Evolutionary conservation across 441 rosid genomes (phyloP), one percentile per base, ranked within the genome.

Genomic region (Adansonia gregorii): DNA sequence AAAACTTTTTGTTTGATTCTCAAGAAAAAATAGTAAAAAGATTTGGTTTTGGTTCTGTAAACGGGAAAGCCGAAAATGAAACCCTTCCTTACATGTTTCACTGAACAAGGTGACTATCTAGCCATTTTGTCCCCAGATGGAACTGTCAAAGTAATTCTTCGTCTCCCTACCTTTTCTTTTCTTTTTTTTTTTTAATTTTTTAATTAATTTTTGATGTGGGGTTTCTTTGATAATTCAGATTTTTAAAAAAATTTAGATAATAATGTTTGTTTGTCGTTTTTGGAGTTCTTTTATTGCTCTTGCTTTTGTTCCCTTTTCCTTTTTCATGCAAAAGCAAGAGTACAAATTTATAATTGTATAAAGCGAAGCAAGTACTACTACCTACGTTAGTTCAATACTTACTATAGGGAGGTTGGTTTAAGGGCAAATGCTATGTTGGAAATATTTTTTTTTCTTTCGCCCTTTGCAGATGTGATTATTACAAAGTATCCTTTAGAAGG

Each of bases 41-140:
- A 11, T 59, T 58, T 15, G 17, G 39, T 19, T 52, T 70, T 70
- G 43, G 9, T 58, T 12, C 3, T 41, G 39, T 59, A 71, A 69
- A 86, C 81, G 87, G 82, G 80, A 11, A 84, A 72, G 65, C 76
- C 52, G 59, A 78, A 74, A 72, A 68, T 78, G 12, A 85, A 81
- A 58, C 58, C 84, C 72, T 68, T 71, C 4, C 66, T 83, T 49
- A 75, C 59, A 75, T 75, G 59, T 75, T 75, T 75, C 61, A 61
- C 60, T 49, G 48, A 17, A 69, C 81, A 82, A 35, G 88, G 83
- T 24, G 78, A 79, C 14, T 85, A 65, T 67, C 77, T 87, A 43
- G 87, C 88, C 70, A 67, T 83, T 56, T 58, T 83, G 56, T 79
- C 67, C 14, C 82, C 83, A 10, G 31, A 73, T 76, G 69, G 77